Evolutionary conservation across 768 basidiomycete species (phyloP), one percentile per base, ranked within the genome.

Genomic region (Suillus tomentosus): DNA sequence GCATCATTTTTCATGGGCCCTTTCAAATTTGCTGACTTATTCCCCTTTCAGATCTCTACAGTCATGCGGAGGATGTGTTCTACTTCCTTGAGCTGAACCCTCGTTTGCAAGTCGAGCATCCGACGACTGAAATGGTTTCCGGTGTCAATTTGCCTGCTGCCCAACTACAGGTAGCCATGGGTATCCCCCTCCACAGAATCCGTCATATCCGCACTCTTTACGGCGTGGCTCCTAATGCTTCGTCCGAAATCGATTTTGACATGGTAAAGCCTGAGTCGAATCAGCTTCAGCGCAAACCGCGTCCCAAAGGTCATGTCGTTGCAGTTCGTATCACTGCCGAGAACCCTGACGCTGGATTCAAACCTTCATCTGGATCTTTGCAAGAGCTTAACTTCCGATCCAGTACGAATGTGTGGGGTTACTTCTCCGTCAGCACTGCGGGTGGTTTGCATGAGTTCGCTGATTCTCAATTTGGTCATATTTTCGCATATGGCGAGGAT

Each of bases 301-400:
- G 86, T 36, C 97, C 97, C 60, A 99, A 99, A 78, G 97, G 97
- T 39, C 97, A 99, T 74, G 97, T 99, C 68, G 92, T 99, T 69
- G 97, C 97, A 48, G 97, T 98, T 69, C 96, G 97, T 72, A 99
- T 99, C 76, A 99, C 97, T 7, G 96, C 96, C 39, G 97, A 99
- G 79, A 99, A 99, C 77, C 97, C 97, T 31, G 97, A 99, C 73
- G 97, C 97, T 11, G 97, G 97, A 5, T 99, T 99, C 85, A 99
- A 99, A 78, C 97, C 97, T 1, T 99, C 97, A 2, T 96, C 94
- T 3, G 97, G 97, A 67, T 91, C 92, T 45, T 82, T 99, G 17
- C 97, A 99, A 76, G 97, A 99, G 74, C 92, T 99, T 69, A 99
- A 99, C 79, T 99, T 99, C 89, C 90, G 97, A 64, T 98, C 96